phyloP scores from a whole-genome alignment of 2,329 filamentous ascomycete species.

The Aspergillus ruber region DNA sequence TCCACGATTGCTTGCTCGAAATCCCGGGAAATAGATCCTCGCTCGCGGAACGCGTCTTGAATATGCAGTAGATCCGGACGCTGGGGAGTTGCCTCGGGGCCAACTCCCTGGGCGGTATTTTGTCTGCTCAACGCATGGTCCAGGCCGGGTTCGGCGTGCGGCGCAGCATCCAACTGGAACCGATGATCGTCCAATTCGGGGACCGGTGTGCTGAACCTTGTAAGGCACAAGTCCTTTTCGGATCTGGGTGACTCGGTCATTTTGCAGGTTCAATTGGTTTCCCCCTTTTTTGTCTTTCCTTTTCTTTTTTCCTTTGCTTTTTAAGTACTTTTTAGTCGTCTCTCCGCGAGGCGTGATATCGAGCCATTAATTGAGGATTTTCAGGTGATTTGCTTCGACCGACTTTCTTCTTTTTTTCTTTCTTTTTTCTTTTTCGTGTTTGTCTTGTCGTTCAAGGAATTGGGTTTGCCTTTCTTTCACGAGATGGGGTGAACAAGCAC shows the following conservation, averaged over 20 bases:
- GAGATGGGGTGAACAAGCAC: constrained; percentile 16
- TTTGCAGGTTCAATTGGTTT: constrained; percentile 7
- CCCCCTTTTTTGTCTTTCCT: not conserved
- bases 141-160: constrained; percentile 28
- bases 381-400: not conserved
- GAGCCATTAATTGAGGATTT: not conserved
- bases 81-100: constrained; percentile 44
- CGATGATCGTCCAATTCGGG: constrained; percentile 80
- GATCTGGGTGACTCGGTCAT: constrained; percentile 58
- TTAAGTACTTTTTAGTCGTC: constrained; percentile 2
- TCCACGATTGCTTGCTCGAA: constrained; percentile 82
- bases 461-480: constrained; percentile 2
- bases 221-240: constrained; percentile 52
- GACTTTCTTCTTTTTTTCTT: not conserved
- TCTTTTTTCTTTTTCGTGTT: not conserved
- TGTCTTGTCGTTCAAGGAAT: constrained; percentile 9
- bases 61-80: constrained; percentile 42
- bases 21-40: constrained; percentile 59
- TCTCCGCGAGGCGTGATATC: not conserved
- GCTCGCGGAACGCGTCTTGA: constrained; percentile 40
- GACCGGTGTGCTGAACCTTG: constrained; percentile 57
- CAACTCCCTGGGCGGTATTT: constrained; percentile 42
- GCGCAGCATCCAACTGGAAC: constrained; percentile 37
- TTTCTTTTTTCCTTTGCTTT: not conserved
- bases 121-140: constrained; percentile 28